Evolutionary conservation across 345 rosid genomes (phyloP).

Genomic region (Eucalyptus tenuipes): DNA sequence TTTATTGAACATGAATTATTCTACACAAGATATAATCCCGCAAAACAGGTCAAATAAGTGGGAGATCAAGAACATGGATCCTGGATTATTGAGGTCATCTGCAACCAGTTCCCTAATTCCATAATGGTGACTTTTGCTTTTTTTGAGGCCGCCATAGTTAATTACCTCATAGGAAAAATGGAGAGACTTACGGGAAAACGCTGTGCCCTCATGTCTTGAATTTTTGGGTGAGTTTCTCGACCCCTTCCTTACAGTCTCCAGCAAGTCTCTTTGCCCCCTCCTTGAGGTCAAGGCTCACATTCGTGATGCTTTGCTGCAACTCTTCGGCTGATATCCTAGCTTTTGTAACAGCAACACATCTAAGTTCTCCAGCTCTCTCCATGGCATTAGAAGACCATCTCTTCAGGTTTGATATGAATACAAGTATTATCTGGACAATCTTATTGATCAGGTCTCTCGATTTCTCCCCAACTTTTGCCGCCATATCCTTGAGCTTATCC

Average conservation of each 20-base stretch:
- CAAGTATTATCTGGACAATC: conserved; percentile 32
- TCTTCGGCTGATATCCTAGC: conserved; percentile 28
- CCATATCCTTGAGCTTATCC: conserved; percentile 50
- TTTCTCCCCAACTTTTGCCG: conserved; percentile 32
- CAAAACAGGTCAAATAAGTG: neutral
- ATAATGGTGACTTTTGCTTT: neutral
- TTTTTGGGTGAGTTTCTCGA: conserved; percentile 56
- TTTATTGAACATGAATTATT: neutral
- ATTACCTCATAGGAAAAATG: neutral
- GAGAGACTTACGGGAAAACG: neutral
- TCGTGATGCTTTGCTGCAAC: conserved; percentile 42
- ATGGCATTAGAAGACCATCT: conserved; percentile 18
- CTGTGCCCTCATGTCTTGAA: conserved; percentile 25
- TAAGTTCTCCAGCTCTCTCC: conserved; percentile 12
- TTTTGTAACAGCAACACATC: conserved; percentile 11
- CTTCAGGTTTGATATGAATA: conserved; percentile 28
- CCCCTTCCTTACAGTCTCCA: conserved; percentile 50
- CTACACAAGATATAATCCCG: neutral
- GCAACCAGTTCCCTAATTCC: neutral
- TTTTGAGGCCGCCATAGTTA: neutral
- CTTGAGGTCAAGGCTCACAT: conserved; percentile 30
- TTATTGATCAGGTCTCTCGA: conserved; percentile 35
- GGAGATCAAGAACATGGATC: neutral
- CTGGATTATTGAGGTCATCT: neutral
- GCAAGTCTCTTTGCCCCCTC: conserved; percentile 48